Conservation (phyloP, 2,329 filamentous ascomycete genomes). For the Plectosphaerella plurivora region DNA sequence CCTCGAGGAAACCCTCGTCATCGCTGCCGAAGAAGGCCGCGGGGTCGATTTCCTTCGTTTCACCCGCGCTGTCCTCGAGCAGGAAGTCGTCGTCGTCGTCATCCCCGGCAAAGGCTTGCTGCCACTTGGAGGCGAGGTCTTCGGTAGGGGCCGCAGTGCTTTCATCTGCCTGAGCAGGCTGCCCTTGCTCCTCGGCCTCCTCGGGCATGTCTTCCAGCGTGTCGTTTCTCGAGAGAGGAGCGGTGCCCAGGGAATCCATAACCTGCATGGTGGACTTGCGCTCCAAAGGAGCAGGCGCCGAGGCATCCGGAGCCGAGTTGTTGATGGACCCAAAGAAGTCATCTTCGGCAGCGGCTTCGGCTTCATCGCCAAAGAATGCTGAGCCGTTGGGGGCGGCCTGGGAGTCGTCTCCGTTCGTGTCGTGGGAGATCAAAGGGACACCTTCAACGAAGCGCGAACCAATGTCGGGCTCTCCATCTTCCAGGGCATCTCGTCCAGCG, state of each 20-base stretch:
- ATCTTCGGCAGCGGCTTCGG: constrained; percentile 44
- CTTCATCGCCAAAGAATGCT: constrained; percentile 30
- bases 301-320: constrained; percentile 17
- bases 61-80: constrained; percentile 48
- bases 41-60: constrained; percentile 51
- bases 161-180: constrained; percentile 12
- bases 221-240: constrained; percentile 15
- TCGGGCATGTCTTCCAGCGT: constrained; percentile 24
- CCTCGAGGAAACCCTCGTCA: constrained; percentile 80
- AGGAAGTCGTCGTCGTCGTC: constrained; percentile 67
- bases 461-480: constrained; percentile 34
- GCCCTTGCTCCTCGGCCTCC: constrained; percentile 20
- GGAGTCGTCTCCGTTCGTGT: constrained; percentile 17
- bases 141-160: constrained; percentile 29
- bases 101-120: constrained; percentile 66
- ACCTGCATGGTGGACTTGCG: constrained; percentile 70
- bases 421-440: constrained; percentile 53
- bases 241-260: constrained; percentile 43
- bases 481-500: constrained; percentile 38
- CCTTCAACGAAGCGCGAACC: constrained; percentile 68
- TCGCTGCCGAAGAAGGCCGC: constrained; percentile 73
- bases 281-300: constrained; percentile 37
- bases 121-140: constrained; percentile 77
- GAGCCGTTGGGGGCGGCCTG: constrained; percentile 10
- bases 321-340: constrained; percentile 60